A percentile compares a stretch with the other conserved stretches of the same genome.
Evolutionary conservation across 148 eudicot species (phyloP).

Genomic region (Amaranthus hypochondriacus): DNA sequence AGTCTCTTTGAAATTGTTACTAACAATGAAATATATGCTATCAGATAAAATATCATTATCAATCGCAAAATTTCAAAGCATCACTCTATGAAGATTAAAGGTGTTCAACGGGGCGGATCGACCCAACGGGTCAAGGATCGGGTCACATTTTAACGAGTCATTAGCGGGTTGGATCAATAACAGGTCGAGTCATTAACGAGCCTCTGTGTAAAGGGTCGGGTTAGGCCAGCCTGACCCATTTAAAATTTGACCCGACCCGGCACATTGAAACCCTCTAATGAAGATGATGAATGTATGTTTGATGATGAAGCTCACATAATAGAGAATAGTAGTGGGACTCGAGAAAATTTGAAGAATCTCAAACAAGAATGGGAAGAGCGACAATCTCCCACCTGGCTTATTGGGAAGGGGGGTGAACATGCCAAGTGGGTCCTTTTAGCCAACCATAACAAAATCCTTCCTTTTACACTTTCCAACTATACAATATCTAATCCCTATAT

Average conservation of each 20-base stretch:
- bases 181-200: too few relatives aligned
- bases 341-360: neutral
- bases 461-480: conserved; percentile 20
- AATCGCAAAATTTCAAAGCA: neutral
- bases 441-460: conserved; percentile 12
- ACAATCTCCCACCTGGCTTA: conserved; percentile 24
- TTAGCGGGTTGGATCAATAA: too few relatives aligned
- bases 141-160: too few relatives aligned
- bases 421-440: conserved; percentile 25
- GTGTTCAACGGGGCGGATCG: too few relatives aligned
- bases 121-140: too few relatives aligned
- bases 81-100: neutral
- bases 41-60: too few relatives aligned
- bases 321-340: neutral
- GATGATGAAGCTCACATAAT: neutral
- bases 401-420: conserved; percentile 25
- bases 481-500: conserved; percentile 22
- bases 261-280: too few relatives aligned
- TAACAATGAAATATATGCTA: too few relatives aligned
- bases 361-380: neutral
- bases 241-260: neutral
- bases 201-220: too few relatives aligned
- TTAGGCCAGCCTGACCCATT: too few relatives aligned
- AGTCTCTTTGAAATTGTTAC: too few relatives aligned
- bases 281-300: neutral